These are phyloP conservation scores for Malassezia japonica DNA, from an alignment of 1,284 basidiomycete species.

Conservation along the genomic window DNA sequence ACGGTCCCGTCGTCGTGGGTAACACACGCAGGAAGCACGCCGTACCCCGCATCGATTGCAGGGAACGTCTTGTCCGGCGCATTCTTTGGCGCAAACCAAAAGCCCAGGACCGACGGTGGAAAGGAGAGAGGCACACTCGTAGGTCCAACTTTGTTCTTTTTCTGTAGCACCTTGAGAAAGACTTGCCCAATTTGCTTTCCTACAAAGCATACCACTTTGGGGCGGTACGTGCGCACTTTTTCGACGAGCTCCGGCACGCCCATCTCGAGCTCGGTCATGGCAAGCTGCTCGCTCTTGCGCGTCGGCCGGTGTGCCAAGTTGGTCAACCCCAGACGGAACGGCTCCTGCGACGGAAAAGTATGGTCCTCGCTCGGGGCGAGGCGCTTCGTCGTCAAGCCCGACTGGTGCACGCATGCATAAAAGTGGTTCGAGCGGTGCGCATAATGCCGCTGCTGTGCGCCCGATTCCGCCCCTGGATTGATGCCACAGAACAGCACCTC, in stretches of 20 bases:
- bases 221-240: constrained; percentile 5
- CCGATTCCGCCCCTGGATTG: constrained; percentile 14
- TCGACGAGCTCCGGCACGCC: constrained; percentile 10
- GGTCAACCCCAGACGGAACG: constrained; percentile 8
- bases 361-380: not conserved
- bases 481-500: constrained; percentile 17
- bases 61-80: not conserved
- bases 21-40: constrained; percentile 5
- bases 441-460: constrained; percentile 13
- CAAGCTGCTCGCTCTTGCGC: constrained; percentile 11
- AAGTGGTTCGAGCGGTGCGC: constrained; percentile 16
- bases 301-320: constrained; percentile 15
- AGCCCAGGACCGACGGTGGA: constrained; percentile 4
- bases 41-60: constrained; percentile 7
- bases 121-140: not conserved
- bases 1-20: not conserved
- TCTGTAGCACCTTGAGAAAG: not conserved
- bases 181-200: constrained; percentile 13
- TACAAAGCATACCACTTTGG: constrained; percentile 13
- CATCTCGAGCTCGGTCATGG: not conserved
- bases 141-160: not conserved
- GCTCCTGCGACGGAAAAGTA: not conserved
- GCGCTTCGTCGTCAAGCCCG: constrained; percentile 1
- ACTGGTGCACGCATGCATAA: constrained; percentile 7
- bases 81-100: constrained; percentile 6